These are phyloP conservation scores for Coelastrella sp. DNA, from an alignment of 139 green algal species.

Conservation along the genomic window DNA sequence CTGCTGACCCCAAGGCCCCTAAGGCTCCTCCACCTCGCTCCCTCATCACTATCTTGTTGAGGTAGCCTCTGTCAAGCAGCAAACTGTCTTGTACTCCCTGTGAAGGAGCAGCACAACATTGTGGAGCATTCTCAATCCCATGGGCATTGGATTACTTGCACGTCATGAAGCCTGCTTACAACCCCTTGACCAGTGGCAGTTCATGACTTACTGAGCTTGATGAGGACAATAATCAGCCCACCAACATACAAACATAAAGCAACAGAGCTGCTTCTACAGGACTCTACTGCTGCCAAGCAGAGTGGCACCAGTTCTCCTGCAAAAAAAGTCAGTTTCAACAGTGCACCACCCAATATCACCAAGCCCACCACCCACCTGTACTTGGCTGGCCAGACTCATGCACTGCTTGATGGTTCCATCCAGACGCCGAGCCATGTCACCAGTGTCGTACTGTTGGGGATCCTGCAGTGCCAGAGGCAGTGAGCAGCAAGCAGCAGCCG, in stretches of 20 bases:
- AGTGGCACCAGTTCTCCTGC: background rate
- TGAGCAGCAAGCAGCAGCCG: background rate
- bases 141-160: no score
- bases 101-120: background rate
- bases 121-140: background rate
- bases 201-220: no score
- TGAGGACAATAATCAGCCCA: no score
- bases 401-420: slow-evolving; percentile 52
- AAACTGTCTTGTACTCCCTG: slow-evolving; percentile 26
- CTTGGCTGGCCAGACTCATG: slow-evolving; percentile 51
- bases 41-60: slow-evolving; percentile 35
- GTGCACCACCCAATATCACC: no score
- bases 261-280: no score
- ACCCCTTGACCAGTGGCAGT: no score
- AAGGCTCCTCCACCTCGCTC: slow-evolving; percentile 18
- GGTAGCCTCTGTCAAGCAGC: slow-evolving; percentile 22
- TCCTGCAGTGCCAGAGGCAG: slow-evolving; percentile 57
- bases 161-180: no score
- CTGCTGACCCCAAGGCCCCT: background rate
- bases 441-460: slow-evolving; percentile 58
- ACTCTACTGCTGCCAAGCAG: no score
- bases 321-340: background rate
- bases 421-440: slow-evolving; percentile 48
- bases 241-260: no score
- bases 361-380: slow-evolving; percentile 48